Percentiles rank a stretch among this genome's conserved stretches.
phyloP scores from a whole-genome alignment of 176 grass and related monocot species.

The Carex littledalei region DNA sequence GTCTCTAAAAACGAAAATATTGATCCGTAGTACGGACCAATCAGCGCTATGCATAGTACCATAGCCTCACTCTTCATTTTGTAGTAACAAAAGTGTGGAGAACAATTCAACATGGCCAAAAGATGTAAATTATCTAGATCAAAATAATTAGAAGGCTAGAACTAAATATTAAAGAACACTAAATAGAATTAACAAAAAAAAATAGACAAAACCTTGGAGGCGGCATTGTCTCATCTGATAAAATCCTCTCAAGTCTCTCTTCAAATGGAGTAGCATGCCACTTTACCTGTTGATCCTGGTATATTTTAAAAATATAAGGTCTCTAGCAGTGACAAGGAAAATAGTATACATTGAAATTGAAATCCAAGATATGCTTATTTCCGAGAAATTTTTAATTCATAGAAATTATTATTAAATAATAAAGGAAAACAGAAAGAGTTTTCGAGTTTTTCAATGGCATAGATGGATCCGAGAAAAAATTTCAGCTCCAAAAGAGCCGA shows the following conservation, averaged over 20 bases:
- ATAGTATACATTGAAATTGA: not conserved
- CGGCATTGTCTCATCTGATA: slow-evolving; percentile 41
- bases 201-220: slow-evolving; percentile 35
- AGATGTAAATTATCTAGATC: not conserved
- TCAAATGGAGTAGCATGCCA: slow-evolving; percentile 73
- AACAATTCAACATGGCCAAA: not conserved
- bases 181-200: not conserved
- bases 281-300: slow-evolving; percentile 61
- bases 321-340: not conserved
- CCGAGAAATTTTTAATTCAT: too few species aligned
- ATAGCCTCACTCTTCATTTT: not conserved
- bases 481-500: too few species aligned
- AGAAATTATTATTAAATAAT: too few species aligned
- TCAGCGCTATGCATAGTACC: too few species aligned
- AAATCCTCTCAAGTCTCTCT: slow-evolving; percentile 62
- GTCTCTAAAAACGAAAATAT: too few species aligned
- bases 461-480: too few species aligned
- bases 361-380: not conserved
- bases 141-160: not conserved
- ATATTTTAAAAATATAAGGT: not conserved
- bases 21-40: too few species aligned
- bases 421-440: too few species aligned
- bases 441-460: too few species aligned
- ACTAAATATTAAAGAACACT: not conserved
- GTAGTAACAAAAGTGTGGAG: not conserved